Evolutionary conservation across 2,329 filamentous ascomycete genomes (phyloP).

Genomic region (Pseudocercospora crystallina): DNA sequence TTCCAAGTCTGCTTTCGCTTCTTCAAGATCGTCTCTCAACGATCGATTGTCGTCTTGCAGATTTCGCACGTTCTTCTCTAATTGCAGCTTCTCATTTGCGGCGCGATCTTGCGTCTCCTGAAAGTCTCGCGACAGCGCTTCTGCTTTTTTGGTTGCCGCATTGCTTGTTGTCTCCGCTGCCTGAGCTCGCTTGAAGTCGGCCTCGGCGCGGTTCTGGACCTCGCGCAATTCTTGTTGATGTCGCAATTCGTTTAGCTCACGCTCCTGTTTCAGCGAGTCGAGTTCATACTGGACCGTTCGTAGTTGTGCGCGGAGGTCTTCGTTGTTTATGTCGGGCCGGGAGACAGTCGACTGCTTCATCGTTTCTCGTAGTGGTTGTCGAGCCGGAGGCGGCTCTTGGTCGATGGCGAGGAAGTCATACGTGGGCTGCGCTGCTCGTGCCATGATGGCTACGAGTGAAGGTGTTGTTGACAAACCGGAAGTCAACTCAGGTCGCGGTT

Average conservation of each 20-base stretch:
- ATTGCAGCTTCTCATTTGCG: slow-evolving; percentile 55
- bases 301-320: slow-evolving; percentile 85
- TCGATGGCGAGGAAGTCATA: slow-evolving; percentile 52
- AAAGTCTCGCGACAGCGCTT: slow-evolving; percentile 54
- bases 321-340: slow-evolving; percentile 52
- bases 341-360: slow-evolving; percentile 42
- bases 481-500: too few species aligned
- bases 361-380: slow-evolving; percentile 43
- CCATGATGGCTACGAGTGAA: slow-evolving; percentile 21
- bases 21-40: slow-evolving; percentile 78
- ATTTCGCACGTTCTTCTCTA: slow-evolving; percentile 56
- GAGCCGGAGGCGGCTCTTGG: slow-evolving; percentile 32
- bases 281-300: slow-evolving; percentile 86
- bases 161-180: slow-evolving; percentile 54
- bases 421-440: slow-evolving; percentile 41
- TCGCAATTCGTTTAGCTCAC: slow-evolving; percentile 73
- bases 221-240: slow-evolving; percentile 84
- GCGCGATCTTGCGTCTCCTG: slow-evolving; percentile 55
- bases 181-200: slow-evolving; percentile 70
- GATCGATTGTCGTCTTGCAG: slow-evolving; percentile 69
- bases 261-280: slow-evolving; percentile 82
- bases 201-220: slow-evolving; percentile 75
- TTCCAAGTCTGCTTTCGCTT: slow-evolving; percentile 72
- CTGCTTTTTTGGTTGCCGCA: slow-evolving; percentile 55
- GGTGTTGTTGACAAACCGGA: background rate